A percentile compares a stretch with the other conserved stretches of the same genome.
phyloP scores from a whole-genome alignment of 2,329 filamentous ascomycete species.

The Xylaria arbuscula region DNA sequence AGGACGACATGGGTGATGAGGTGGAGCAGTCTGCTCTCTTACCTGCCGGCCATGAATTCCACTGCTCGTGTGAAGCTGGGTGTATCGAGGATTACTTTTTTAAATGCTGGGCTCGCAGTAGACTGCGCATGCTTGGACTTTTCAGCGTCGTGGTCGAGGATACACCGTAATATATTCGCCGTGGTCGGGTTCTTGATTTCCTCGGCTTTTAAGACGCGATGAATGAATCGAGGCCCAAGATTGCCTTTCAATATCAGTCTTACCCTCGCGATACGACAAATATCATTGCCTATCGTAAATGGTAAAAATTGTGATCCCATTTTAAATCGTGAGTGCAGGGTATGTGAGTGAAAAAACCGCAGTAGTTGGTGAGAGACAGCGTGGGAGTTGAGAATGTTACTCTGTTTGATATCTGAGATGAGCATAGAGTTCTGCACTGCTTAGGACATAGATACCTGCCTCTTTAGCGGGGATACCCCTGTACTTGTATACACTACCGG shows the following conservation, averaged over 20 bases:
- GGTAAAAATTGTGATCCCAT: slow-evolving; percentile 57
- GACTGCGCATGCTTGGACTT: no score
- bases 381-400: no score
- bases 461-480: no score
- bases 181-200: slow-evolving; percentile 50
- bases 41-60: slow-evolving; percentile 60
- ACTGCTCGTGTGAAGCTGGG: slow-evolving; percentile 52
- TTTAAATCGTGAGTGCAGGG: slow-evolving; percentile 25
- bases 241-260: slow-evolving; percentile 63
- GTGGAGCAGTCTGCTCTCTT: slow-evolving; percentile 28
- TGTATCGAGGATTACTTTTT: slow-evolving; percentile 14
- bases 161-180: slow-evolving; percentile 28
- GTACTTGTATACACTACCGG: no score
- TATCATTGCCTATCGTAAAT: slow-evolving; percentile 80
- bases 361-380: no score
- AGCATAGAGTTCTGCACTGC: no score
- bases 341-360: background rate
- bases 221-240: slow-evolving; percentile 58
- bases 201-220: slow-evolving; percentile 58
- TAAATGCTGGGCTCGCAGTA: no score
- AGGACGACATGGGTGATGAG: background rate
- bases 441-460: no score
- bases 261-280: slow-evolving; percentile 77
- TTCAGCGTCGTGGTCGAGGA: slow-evolving; percentile 30
- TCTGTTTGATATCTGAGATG: no score